These are phyloP conservation scores for Dillenia turbinata DNA, from an alignment of 164 flowering plant species.

Conservation along the genomic window DNA sequence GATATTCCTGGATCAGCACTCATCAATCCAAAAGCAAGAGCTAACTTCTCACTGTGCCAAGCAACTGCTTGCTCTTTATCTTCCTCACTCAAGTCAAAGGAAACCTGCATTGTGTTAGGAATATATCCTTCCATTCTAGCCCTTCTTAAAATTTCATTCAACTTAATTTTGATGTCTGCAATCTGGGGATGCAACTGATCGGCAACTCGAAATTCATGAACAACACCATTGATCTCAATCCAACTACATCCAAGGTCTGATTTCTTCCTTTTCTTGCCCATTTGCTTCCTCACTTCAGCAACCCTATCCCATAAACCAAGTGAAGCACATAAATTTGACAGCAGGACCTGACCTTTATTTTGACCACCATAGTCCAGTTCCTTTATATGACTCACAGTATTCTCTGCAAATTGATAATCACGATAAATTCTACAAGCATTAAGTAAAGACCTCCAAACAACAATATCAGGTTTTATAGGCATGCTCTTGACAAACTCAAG, in stretches of 20 bases:
- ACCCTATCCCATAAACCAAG: conserved; percentile 38
- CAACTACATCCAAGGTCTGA: conserved; percentile 38
- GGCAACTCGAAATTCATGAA: conserved; percentile 37
- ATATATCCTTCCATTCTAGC: conserved; percentile 28
- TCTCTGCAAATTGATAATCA: conserved; percentile 30
- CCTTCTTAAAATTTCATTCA: conserved; percentile 31
- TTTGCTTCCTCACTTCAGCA: conserved; percentile 23
- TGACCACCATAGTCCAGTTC: conserved; percentile 15
- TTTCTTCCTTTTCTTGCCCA: conserved; percentile 15
- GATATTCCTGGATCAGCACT: conserved; percentile 30
- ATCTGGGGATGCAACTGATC: conserved; percentile 26
- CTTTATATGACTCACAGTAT: conserved; percentile 22
- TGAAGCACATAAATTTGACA: conserved; percentile 49
- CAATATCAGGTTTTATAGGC: conserved; percentile 45
- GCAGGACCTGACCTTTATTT: conserved; percentile 36
- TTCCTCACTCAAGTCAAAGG: conserved; percentile 49
- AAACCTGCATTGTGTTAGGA: conserved; percentile 29
- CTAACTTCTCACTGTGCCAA: conserved; percentile 58
- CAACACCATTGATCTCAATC: conserved; percentile 33
- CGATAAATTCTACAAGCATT: conserved; percentile 50
- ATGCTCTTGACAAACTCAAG: conserved; percentile 33
- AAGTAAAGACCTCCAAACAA: conserved; percentile 53
- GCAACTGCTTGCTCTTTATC: conserved; percentile 47
- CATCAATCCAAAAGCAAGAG: conserved; percentile 50
- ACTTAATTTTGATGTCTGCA: conserved; percentile 26